Conservation (phyloP, 139 green algal species). For the Ettlia oleoabundans region DNA sequence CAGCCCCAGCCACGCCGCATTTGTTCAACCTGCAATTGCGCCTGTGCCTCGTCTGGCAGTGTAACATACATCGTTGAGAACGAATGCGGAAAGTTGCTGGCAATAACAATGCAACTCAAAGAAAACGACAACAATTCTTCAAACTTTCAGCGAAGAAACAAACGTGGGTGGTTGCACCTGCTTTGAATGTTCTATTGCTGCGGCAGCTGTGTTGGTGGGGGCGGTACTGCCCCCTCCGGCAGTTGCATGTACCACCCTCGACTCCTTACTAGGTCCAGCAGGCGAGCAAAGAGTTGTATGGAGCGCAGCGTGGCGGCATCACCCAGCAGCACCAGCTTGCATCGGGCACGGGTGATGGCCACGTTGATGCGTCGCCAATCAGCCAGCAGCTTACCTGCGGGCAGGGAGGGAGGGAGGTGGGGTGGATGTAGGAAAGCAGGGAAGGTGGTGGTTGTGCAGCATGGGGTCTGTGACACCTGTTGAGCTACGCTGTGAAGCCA, state of each 20-base stretch:
- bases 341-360: constrained; percentile 85
- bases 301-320: constrained; percentile 54
- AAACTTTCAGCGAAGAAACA: no score
- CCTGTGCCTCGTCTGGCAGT: no score
- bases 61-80: no score
- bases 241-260: constrained; percentile 36
- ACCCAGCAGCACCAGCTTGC: constrained; percentile 86
- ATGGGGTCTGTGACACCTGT: background rate
- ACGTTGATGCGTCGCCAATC: constrained; percentile 96
- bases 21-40: no score
- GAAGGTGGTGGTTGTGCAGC: background rate
- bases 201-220: background rate
- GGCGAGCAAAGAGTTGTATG: constrained; percentile 48
- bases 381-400: constrained; percentile 66
- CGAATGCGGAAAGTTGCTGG: no score
- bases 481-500: no score
- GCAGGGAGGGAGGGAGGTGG: background rate
- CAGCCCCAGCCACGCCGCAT: no score
- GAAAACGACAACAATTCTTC: no score
- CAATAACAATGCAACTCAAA: no score
- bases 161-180: no score
- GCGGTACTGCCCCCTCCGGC: background rate
- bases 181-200: background rate
- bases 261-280: constrained; percentile 33
- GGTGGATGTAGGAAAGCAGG: background rate